Evolutionary conservation across 1,284 basidiomycete species (phyloP).

Genomic region (Apiotrichum gamsii): DNA sequence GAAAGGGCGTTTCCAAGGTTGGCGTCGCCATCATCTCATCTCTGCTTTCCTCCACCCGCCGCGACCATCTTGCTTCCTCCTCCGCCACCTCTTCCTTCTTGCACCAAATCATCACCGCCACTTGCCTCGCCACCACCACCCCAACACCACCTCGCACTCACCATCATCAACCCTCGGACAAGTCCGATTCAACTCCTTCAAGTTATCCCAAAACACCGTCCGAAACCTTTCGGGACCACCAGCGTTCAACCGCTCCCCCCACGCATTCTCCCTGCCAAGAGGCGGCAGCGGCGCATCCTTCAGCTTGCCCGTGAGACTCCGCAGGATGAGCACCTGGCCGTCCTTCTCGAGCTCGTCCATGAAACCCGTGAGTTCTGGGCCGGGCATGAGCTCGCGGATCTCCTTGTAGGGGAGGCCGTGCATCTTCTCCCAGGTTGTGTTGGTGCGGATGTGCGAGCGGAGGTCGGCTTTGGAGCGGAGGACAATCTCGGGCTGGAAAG

Average conservation of each 20-base stretch:
- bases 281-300: constrained; percentile 38
- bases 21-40: too few relatives aligned
- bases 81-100: too few relatives aligned
- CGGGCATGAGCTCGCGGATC: constrained; percentile 32
- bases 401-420: constrained; percentile 29
- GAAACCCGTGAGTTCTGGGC: constrained; percentile 14
- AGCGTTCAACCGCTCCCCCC: constrained; percentile 31
- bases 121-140: too few relatives aligned
- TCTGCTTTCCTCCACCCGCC: too few relatives aligned
- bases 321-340: constrained; percentile 41
- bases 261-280: constrained; percentile 37
- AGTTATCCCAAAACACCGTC: constrained; percentile 43
- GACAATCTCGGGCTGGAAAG: constrained; percentile 36
- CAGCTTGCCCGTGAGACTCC: constrained; percentile 30
- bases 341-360: constrained; percentile 33
- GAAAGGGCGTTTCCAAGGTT: too few relatives aligned
- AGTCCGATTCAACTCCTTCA: constrained; percentile 35
- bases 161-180: constrained; percentile 40
- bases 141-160: constrained; percentile 15
- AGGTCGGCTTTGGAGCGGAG: constrained; percentile 31
- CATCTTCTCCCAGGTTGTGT: constrained; percentile 22
- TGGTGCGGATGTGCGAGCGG: constrained; percentile 36
- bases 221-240: constrained; percentile 35
- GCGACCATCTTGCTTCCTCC: too few relatives aligned
- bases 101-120: too few relatives aligned